phyloP scores from a whole-genome alignment of 2,329 filamentous ascomycete genomes.

The Pyrenochaeta sp. region DNA sequence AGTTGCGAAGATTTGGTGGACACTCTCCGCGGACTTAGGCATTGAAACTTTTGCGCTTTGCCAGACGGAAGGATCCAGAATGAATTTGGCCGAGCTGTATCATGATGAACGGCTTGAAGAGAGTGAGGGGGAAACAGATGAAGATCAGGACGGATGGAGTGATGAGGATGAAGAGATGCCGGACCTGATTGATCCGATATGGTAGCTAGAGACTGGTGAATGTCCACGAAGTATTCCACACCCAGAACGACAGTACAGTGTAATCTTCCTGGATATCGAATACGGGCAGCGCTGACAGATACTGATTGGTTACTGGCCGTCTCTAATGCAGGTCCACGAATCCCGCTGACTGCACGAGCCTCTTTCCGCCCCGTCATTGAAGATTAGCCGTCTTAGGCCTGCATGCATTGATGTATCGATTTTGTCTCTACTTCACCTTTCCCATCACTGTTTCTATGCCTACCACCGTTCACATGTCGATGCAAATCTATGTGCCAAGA shows the following conservation, averaged over 20 bases:
- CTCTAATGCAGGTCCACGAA: slow-evolving; percentile 2
- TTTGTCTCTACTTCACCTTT: not conserved
- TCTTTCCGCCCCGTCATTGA: not conserved
- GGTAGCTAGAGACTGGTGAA: not conserved
- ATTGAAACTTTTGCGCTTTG: slow-evolving; percentile 18
- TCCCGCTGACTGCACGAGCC: not conserved
- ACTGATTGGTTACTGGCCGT: not conserved
- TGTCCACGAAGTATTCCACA: not conserved
- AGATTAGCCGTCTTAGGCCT: not conserved
- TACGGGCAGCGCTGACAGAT: no score
- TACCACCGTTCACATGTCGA: no score
- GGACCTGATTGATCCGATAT: slow-evolving; percentile 2
- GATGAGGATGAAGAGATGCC: slow-evolving; percentile 15
- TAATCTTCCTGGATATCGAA: no score
- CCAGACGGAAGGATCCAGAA: slow-evolving; percentile 4
- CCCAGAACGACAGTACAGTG: no score
- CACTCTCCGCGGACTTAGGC: not conserved
- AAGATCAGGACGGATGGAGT: not conserved
- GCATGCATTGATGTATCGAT: slow-evolving; percentile 5
- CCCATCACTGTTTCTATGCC: no score
- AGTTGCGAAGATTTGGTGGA: slow-evolving; percentile 14
- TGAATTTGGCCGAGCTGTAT: slow-evolving; percentile 11
- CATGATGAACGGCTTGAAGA: not conserved
- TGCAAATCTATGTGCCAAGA: no score
- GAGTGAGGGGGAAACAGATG: slow-evolving; percentile 1